Base-by-base conservation (phyloP, 108 stramenopile species). In the Pseudonitzschia delicatissima region DNA sequence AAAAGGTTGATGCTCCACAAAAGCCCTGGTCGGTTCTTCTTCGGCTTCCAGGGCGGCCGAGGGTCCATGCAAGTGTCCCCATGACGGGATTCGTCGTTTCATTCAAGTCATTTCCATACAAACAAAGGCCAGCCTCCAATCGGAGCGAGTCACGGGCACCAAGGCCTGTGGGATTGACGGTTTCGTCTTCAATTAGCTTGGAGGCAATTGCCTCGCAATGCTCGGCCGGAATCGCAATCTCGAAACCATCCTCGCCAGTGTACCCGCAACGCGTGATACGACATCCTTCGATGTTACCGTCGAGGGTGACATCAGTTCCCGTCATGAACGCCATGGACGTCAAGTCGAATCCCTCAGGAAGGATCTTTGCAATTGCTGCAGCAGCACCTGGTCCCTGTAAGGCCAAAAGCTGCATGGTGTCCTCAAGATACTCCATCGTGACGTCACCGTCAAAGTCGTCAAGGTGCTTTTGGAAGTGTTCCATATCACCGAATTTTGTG, bases 161-260 rank as follows among this genome's bases (percentile, higher is more conserved):
- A 8, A 99, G 78, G 40, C 99, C 99, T 23, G 97, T 83, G 25
- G 95, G 94, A 39, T 86, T 85, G 31, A 98, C 96, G 20, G 74
- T 66, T 5, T 78, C 77, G 53, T 94, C 83, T 45, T 90, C 82
- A 35, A 95, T 63, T 27, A 97, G 68, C 35, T 79, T 77, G 18
- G 82, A 80, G 0, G 92, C 94, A 57, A 96, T 88, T 25, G 92
- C 73, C 39, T 92, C 95, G 0, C 15, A 3, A 60, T 79, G 25
- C 28, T 77, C 82, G 1, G 87, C 77, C 5, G 94, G 86, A 69
- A 99, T 91, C 55, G 92, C 84, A 45, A 99, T 77, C 87, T 99
- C 99, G 70, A 98, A 99, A 18, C 99, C 99, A 71, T 99, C 99
- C 74, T 99, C 99, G 17, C 99, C 99, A 8, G 99, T 99, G 83